A percentile compares a stretch with the other conserved stretches of the same genome.
Conservation (phyloP, 202 grass and related monocot species). For the Digitaria exilis region DNA sequence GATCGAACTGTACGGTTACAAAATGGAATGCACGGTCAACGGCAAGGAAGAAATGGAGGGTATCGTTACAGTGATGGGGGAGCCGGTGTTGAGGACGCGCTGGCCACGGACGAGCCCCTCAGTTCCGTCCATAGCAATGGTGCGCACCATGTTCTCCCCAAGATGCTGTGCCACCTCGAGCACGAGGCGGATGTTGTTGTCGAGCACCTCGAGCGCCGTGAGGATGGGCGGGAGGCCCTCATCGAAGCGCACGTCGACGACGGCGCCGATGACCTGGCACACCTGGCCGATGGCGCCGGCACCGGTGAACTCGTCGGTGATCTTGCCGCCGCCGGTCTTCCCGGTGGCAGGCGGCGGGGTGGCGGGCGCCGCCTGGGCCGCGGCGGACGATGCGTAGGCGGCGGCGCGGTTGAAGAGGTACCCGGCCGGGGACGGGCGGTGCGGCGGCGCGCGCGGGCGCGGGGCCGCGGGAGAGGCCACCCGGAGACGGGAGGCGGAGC, state of each 20-base stretch:
- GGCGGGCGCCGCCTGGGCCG: conserved; percentile 35
- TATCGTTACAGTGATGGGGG: conserved; percentile 85
- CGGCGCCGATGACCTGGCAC: conserved; percentile 96
- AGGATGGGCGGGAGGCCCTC: conserved; percentile 92
- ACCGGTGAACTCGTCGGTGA: conserved; percentile 97
- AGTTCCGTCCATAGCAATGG: conserved; percentile 95
- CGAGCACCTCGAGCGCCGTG: conserved; percentile 90
- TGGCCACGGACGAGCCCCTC: conserved; percentile 95
- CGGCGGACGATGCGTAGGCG: conserved; percentile 59
- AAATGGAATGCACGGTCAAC: conserved; percentile 17
- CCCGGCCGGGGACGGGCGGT: conserved; percentile 61
- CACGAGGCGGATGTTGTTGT: conserved; percentile 88
- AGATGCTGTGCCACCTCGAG: conserved; percentile 97
- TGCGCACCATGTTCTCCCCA: conserved; percentile 93
- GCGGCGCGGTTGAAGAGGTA: conserved; percentile 78
- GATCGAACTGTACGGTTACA: conserved; percentile 21
- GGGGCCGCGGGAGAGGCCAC: conserved; percentile 39
- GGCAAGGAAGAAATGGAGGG: background rate
- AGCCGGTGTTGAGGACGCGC: conserved; percentile 90
- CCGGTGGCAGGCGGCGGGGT: conserved; percentile 28
- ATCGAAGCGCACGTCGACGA: conserved; percentile 91
- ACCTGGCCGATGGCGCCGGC: conserved; percentile 84
- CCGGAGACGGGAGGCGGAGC: conserved; percentile 50
- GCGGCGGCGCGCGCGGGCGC: conserved; percentile 33
- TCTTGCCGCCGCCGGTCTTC: conserved; percentile 58